Evolutionary conservation across 805 yeast species (phyloP).

Genomic region (Pichia scutulata): DNA sequence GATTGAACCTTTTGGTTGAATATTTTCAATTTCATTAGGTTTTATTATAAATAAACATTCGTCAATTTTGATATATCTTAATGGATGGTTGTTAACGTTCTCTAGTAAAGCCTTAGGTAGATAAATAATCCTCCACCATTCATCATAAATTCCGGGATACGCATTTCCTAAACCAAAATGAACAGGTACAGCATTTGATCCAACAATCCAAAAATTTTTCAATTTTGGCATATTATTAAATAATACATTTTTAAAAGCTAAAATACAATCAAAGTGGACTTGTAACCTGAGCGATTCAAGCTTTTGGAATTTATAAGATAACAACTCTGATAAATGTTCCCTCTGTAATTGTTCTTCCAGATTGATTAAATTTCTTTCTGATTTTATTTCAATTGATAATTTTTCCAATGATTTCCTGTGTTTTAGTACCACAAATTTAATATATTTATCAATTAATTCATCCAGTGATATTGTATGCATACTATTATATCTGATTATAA

Average conservation of each 20-base stretch:
- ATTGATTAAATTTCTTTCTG: conserved; percentile 17
- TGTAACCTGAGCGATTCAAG: conserved; percentile 37
- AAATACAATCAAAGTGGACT: conserved; percentile 25
- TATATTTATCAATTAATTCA: conserved; percentile 15
- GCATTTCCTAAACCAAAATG: conserved; percentile 50
- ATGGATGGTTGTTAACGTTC: conserved; percentile 3
- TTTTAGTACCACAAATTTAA: conserved; percentile 1
- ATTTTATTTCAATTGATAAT: conserved; percentile 20
- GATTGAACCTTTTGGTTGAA: conserved; percentile 37
- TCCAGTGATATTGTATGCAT: conserved; percentile 13
- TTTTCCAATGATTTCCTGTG: conserved; percentile 16
- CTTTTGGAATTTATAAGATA: conserved; percentile 12
- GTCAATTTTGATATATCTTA: conserved; percentile 42
- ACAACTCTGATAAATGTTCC: conserved; percentile 13
- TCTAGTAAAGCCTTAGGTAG: conserved; percentile 36
- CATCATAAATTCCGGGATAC: conserved; percentile 48
- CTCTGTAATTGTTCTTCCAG: conserved; percentile 14
- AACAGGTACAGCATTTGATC: conserved; percentile 43
- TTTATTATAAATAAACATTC: conserved; percentile 38
- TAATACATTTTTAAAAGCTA: conserved; percentile 22
- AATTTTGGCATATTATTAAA: conserved; percentile 26
- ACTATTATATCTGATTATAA: conserved; percentile 17
- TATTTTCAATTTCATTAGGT: conserved; percentile 13
- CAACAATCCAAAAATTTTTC: conserved; percentile 37
- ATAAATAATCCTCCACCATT: conserved; percentile 50